Conservation (phyloP, 768 basidiomycete species). For the Collybia mongolica region DNA sequence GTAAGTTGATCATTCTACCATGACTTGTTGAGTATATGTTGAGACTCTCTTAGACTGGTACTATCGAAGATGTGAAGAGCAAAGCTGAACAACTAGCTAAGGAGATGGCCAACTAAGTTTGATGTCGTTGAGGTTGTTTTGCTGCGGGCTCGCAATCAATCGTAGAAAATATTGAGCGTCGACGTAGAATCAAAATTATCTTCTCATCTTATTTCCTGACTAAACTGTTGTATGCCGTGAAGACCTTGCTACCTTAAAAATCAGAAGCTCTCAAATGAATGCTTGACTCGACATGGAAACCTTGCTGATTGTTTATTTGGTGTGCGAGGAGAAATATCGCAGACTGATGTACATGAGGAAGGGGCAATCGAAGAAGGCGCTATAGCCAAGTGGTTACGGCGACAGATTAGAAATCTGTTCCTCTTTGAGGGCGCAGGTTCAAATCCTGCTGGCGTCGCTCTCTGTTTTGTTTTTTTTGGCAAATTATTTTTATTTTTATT, state of each 20-base stretch:
- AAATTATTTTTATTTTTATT: slow-evolving; percentile 15
- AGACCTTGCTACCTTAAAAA: no score
- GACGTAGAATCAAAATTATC: slow-evolving; percentile 1
- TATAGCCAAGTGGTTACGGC: slow-evolving; percentile 82
- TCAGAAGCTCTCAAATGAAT: no score
- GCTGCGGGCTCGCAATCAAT: slow-evolving; percentile 3
- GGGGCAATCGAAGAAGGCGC: slow-evolving; percentile 38
- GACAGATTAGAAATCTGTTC: slow-evolving; percentile 77
- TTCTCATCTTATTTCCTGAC: not conserved
- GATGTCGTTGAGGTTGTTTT: slow-evolving; percentile 8
- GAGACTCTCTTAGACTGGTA: slow-evolving; percentile 56
- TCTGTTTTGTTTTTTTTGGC: no score
- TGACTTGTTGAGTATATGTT: not conserved
- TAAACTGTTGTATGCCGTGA: no score
- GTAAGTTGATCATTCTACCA: slow-evolving; percentile 28
- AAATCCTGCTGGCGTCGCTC: slow-evolving; percentile 62
- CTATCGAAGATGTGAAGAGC: slow-evolving; percentile 93
- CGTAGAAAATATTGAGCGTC: not conserved
- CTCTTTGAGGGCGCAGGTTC: slow-evolving; percentile 71
- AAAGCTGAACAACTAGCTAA: slow-evolving; percentile 98
- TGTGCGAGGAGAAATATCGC: no score
- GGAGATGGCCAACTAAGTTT: slow-evolving; percentile 69
- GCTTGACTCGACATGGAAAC: no score
- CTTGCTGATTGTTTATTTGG: no score
- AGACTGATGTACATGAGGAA: not conserved